Evolutionary conservation across 1,139 yeast genomes (phyloP), one percentile per base, ranked within the genome.

Genomic region (Yamadazyma songkhlaensis): DNA sequence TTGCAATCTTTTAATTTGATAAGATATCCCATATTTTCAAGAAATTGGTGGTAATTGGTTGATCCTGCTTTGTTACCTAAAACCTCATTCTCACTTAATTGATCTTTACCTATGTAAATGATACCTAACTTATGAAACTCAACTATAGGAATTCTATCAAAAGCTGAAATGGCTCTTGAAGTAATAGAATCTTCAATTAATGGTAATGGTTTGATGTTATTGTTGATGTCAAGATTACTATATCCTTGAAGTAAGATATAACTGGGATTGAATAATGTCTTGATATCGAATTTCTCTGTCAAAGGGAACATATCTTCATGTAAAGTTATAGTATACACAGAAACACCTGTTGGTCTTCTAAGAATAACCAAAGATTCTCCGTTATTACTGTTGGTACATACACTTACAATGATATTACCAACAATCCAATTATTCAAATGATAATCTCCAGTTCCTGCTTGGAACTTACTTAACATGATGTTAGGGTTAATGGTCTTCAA

Each of bases 111-210:
- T 46, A 87, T 77, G 54, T 87, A 88, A 11, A 88, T 51, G 11
- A 88, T 65, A 0, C 96, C 96, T 29, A 84, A 75, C 55, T 87
- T 88, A 57, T 83, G 89, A 49, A 82, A 83, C 37, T 83, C 86
- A 9, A 84, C 85, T 8, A 83, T 81, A 0, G 96, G 95, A 2
- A 85, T 79, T 13, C 90, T 62, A 53, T 88, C 96, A 43, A 88
- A 67, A 4, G 82, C 72, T 3, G 74, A 59, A 22, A 88, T 54
- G 0, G 92, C 86, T 29, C 95, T 67, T 8, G 60, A 54, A 0
- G 79, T 67, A 1, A 73, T 60, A 0, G 79, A 57, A 41, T 81
- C 86, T 20, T 67, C 71, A 11, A 71, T 46, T 7, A 69, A 46
- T 0, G 74, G 67, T 3, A 67, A 44, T 2, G 75, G 74, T 41